Evolutionary conservation across 2,329 filamentous ascomycete species (phyloP).

Genomic region (Podosphaera xanthii): DNA sequence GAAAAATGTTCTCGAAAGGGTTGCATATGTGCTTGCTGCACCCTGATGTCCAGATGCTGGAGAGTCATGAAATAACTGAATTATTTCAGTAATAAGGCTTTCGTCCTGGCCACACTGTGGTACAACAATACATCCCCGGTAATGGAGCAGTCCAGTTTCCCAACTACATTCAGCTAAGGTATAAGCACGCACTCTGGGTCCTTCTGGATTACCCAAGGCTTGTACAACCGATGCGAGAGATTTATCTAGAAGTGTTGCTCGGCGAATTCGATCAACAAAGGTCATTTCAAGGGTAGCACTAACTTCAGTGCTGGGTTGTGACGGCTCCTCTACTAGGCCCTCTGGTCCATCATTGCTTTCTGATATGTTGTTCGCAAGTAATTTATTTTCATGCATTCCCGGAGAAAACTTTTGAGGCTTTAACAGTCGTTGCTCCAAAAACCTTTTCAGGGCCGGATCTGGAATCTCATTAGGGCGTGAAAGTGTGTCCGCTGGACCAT

Average conservation of each 20-base stretch:
- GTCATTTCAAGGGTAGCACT: neutral
- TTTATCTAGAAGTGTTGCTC: neutral
- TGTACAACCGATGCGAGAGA: neutral
- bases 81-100: neutral
- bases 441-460: neutral
- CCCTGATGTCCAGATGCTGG: neutral
- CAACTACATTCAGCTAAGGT: neutral
- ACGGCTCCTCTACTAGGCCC: neutral
- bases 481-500: neutral
- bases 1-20: too few relatives aligned
- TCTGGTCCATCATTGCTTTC: neutral
- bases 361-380: neutral
- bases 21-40: too few relatives aligned
- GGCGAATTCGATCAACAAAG: neutral
- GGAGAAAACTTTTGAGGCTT: neutral
- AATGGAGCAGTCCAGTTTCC: neutral
- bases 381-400: neutral
- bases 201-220: neutral
- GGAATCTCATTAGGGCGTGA: neutral
- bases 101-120: neutral
- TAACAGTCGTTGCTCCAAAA: neutral
- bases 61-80: neutral
- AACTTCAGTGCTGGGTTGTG: neutral
- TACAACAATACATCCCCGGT: neutral
- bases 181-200: neutral